These are phyloP conservation scores for Sphenostylis stenocarpa DNA, from an alignment of 306 rosid species.

Conservation along the genomic window DNA sequence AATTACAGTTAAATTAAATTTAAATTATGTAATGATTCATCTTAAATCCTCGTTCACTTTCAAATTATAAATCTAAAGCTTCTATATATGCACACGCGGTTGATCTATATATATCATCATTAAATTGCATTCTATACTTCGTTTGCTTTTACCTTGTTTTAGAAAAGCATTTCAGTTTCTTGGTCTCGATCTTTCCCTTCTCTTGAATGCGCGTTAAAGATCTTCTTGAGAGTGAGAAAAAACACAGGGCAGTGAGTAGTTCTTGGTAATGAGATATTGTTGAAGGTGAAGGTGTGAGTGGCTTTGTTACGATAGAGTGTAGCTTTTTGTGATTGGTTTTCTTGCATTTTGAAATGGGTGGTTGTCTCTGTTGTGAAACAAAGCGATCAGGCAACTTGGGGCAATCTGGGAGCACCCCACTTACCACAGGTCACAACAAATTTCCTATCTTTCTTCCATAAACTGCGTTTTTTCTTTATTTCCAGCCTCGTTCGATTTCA, in stretches of 20 bases:
- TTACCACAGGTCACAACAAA: conserved; percentile 47
- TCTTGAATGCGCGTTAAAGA: conserved; percentile 41
- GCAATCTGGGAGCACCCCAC: no score
- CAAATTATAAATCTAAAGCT: not conserved
- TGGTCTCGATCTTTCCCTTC: conserved; percentile 55
- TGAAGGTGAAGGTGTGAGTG: conserved; percentile 8
- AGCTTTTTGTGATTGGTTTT: conserved; percentile 32
- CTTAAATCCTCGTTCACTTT: not conserved
- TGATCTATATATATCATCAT: no score
- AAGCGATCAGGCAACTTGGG: no score
- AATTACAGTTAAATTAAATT: no score
- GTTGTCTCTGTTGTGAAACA: conserved; percentile 69
- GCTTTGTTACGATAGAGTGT: conserved; percentile 33
- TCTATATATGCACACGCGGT: not conserved
- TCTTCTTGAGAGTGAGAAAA: not conserved
- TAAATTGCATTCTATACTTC: not conserved
- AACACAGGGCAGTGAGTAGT: no score
- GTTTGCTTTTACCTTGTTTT: not conserved
- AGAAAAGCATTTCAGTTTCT: conserved; percentile 38
- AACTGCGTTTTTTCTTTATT: not conserved
- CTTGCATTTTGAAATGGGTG: conserved; percentile 71
- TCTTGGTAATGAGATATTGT: conserved; percentile 17
- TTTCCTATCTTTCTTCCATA: conserved; percentile 12
- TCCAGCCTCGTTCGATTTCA: not conserved
- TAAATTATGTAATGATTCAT: conserved; percentile 1